These are phyloP conservation scores for Plasmodium knowlesi DNA, from an alignment of 169 alveolate genomes.

Conservation along the genomic window DNA sequence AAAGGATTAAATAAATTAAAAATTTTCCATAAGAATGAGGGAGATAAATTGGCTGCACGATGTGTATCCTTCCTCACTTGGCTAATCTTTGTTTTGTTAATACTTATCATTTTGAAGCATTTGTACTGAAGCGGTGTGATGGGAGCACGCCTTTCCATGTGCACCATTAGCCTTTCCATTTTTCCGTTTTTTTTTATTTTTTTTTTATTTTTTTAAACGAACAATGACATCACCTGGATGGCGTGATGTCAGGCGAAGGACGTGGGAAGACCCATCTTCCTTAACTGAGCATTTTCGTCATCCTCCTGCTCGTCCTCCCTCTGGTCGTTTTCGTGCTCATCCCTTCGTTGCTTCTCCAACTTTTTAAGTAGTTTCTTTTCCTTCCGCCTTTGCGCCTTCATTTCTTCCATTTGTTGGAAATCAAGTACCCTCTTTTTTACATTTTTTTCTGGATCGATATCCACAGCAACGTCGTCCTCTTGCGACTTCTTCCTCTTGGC, in stretches of 20 bases:
- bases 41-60: constrained; percentile 39
- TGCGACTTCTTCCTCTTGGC: constrained; percentile 52
- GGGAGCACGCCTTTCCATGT: neutral
- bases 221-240: neutral
- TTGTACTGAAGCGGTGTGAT: neutral
- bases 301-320: neutral
- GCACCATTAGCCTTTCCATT: neutral
- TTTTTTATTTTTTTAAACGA: neutral
- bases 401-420: constrained; percentile 33
- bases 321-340: neutral
- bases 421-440: constrained; percentile 34
- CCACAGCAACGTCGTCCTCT: constrained; percentile 2
- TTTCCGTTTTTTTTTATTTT: neutral
- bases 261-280: constrained; percentile 8
- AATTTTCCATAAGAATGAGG: constrained; percentile 53
- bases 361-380: constrained; percentile 58
- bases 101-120: constrained; percentile 70
- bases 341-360: constrained; percentile 48
- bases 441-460: constrained; percentile 28
- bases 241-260: neutral
- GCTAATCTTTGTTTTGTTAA: constrained; percentile 38
- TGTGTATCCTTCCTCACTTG: constrained; percentile 60
- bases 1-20: constrained; percentile 60
- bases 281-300: neutral
- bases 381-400: constrained; percentile 34